Percentiles rank a stretch among this genome's conserved stretches.
Evolutionary conservation across 2,329 filamentous ascomycete genomes (phyloP).

Genomic region (Aspergillus unguis): DNA sequence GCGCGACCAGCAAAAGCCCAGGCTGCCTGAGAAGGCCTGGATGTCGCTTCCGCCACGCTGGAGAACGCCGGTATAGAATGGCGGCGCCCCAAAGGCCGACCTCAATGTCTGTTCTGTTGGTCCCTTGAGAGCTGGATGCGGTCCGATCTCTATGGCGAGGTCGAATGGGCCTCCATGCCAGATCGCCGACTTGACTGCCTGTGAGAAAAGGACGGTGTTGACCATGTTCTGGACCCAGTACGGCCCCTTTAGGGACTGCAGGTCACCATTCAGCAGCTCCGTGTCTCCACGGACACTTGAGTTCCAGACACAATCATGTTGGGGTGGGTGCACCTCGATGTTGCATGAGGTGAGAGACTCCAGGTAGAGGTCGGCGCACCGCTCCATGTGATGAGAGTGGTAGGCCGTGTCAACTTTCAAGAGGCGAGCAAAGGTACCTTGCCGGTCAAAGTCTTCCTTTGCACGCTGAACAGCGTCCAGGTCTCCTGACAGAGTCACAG

Average conservation of each 20-base stretch:
- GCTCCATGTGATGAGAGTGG: conserved; percentile 13
- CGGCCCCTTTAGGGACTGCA: not conserved
- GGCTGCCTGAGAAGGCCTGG: not conserved
- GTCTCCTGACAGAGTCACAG: conserved; percentile 11
- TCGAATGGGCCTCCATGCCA: conserved; percentile 7
- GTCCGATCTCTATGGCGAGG: conserved; percentile 10
- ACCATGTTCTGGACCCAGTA: conserved; percentile 21
- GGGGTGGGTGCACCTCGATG: conserved; percentile 12
- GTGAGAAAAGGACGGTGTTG: conserved; percentile 23
- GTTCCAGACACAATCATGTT: not conserved
- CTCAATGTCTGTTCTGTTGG: not conserved
- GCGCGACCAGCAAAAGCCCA: not conserved
- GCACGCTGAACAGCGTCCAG: not conserved
- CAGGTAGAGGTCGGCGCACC: not conserved
- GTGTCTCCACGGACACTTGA: not conserved
- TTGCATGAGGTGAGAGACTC: not conserved
- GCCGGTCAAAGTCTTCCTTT: not conserved
- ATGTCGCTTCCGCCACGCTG: not conserved
- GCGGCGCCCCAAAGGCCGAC: not conserved
- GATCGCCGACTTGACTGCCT: conserved; percentile 18
- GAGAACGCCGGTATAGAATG: not conserved
- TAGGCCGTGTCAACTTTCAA: conserved; percentile 10
- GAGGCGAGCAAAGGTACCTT: not conserved
- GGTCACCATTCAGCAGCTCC: not conserved
- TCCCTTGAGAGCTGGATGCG: not conserved